A percentile compares a stretch with the other conserved stretches of the same genome.
These are phyloP conservation scores for Solanum hybrid DNA, from an alignment of 305 asterid species.

Conservation along the genomic window DNA sequence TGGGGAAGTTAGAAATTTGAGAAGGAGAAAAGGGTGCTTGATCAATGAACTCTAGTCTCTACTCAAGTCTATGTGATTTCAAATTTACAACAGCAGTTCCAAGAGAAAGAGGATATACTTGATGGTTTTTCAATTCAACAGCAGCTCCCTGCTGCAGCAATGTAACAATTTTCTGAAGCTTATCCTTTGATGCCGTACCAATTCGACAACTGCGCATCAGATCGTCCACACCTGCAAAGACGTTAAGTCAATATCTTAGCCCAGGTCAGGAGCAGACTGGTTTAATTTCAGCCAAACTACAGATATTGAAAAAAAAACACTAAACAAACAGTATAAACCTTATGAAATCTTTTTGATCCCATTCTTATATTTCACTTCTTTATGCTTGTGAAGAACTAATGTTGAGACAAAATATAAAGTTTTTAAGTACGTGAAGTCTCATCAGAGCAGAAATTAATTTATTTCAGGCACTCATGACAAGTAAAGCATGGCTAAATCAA, in stretches of 20 bases:
- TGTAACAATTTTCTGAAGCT: conserved; percentile 48
- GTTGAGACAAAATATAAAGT: not conserved
- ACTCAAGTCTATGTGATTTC: not conserved
- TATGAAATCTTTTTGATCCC: not conserved
- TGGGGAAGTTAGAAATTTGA: not conserved
- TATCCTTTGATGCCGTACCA: conserved; percentile 37
- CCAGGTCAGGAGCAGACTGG: not conserved
- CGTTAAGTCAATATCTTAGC: not conserved
- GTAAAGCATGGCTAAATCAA: not conserved
- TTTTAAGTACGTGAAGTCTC: not conserved
- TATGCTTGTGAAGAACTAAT: not conserved
- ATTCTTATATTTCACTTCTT: not conserved
- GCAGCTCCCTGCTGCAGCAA: conserved; percentile 54
- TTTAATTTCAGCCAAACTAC: not conserved
- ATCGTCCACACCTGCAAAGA: conserved; percentile 35
- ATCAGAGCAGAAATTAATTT: not conserved
- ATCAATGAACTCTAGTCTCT: not conserved
- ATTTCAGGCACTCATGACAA: not conserved
- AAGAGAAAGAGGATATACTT: conserved; percentile 18
- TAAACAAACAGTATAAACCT: not conserved
- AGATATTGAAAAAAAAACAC: not conserved
- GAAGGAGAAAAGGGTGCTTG: not conserved
- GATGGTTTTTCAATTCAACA: conserved; percentile 31
- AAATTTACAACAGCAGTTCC: not conserved
- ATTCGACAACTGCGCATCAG: conserved; percentile 30